Conservation (phyloP, 768 basidiomycete species). For the Mycena galericulata region DNA sequence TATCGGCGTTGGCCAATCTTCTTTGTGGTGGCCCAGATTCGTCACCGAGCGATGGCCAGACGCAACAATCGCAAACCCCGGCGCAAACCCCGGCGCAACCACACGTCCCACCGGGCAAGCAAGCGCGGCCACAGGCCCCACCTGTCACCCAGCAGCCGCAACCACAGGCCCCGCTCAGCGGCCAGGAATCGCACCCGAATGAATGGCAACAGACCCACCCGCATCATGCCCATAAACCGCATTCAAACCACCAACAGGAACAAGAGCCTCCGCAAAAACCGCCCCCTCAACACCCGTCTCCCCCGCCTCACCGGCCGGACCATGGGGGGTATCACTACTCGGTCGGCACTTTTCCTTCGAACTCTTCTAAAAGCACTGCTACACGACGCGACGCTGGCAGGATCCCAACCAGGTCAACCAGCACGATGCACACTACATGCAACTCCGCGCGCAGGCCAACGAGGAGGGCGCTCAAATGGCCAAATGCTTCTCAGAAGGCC, state of each 20-base stretch:
- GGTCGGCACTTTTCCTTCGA: constrained; percentile 1
- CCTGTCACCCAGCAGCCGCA: no score
- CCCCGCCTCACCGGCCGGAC: constrained; percentile 8
- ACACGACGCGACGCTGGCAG: constrained; percentile 4
- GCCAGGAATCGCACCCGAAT: no score
- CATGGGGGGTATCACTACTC: background rate
- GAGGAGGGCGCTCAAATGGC: constrained; percentile 86
- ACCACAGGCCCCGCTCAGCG: no score
- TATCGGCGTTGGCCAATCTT: constrained; percentile 6
- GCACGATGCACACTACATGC: constrained; percentile 74
- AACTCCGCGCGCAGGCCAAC: constrained; percentile 80
- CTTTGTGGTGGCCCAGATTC: constrained; percentile 16
- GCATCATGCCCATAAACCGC: background rate
- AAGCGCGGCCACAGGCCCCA: no score
- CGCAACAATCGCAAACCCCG: background rate
- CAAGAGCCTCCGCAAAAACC: constrained; percentile 1
- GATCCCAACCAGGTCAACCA: constrained; percentile 74
- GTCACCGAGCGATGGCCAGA: background rate
- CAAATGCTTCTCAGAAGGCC: constrained; percentile 74
- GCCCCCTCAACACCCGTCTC: constrained; percentile 2
- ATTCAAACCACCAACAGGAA: background rate
- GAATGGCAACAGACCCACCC: background rate
- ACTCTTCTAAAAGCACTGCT: background rate
- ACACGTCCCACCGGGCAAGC: no score
- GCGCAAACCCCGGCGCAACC: constrained; percentile 8